Evolutionary conservation across 2,329 filamentous ascomycete species (phyloP).

Genomic region (Hymenoscyphus fructigenus): DNA sequence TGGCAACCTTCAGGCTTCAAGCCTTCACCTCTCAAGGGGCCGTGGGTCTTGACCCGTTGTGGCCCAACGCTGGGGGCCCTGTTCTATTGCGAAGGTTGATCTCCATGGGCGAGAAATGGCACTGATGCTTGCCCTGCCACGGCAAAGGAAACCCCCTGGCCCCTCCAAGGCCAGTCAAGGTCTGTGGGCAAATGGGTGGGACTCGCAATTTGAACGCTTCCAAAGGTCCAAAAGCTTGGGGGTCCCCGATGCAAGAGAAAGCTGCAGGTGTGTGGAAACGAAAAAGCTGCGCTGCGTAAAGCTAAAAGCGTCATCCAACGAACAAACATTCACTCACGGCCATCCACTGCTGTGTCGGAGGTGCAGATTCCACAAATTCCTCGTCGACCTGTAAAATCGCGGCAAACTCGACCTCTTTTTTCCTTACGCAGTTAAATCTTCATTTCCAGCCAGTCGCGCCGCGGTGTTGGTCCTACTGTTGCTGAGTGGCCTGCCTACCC

Average conservation of each 20-base stretch:
- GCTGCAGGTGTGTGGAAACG: slow-evolving; percentile 23
- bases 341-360: slow-evolving; percentile 22
- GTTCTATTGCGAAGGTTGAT: slow-evolving; percentile 1
- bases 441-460: slow-evolving; percentile 26
- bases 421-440: slow-evolving; percentile 19
- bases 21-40: slow-evolving; percentile 9
- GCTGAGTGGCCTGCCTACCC: slow-evolving; percentile 31
- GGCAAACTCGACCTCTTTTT: slow-evolving; percentile 18
- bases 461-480: slow-evolving; percentile 18
- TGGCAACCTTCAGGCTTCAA: slow-evolving; percentile 3
- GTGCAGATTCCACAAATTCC: slow-evolving; percentile 12
- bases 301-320: slow-evolving; percentile 31
- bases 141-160: slow-evolving; percentile 9
- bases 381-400: slow-evolving; percentile 26
- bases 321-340: slow-evolving; percentile 25
- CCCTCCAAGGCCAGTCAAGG: slow-evolving; percentile 28
- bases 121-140: slow-evolving; percentile 7
- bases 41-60: slow-evolving; percentile 20
- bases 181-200: slow-evolving; percentile 33
- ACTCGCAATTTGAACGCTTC: slow-evolving; percentile 25
- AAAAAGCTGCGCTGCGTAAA: slow-evolving; percentile 18
- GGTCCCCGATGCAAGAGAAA: slow-evolving; percentile 22
- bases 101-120: background rate
- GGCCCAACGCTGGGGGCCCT: slow-evolving; percentile 10
- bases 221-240: slow-evolving; percentile 28